phyloP scores from a whole-genome alignment of 1,284 basidiomycete species.

The Pseudozyma pruni region DNA sequence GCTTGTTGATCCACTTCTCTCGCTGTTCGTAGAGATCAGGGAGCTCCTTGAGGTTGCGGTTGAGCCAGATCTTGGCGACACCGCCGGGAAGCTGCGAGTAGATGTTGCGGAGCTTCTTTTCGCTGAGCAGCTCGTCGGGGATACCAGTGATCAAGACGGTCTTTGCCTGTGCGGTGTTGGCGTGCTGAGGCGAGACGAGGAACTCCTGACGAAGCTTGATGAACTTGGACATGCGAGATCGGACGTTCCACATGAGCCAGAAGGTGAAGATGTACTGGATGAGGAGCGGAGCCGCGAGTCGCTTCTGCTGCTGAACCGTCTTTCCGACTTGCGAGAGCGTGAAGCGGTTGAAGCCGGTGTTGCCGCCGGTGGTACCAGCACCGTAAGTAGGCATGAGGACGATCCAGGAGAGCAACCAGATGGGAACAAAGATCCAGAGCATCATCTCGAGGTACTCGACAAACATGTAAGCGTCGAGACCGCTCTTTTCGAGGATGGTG shows the following conservation, averaged over 20 bases:
- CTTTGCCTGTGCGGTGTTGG: constrained; percentile 80
- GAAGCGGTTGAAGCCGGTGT: constrained; percentile 78
- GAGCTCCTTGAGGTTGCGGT: constrained; percentile 82
- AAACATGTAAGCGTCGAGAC: constrained; percentile 93
- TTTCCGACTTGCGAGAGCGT: constrained; percentile 78
- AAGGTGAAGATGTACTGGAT: constrained; percentile 66
- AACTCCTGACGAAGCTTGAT: constrained; percentile 83
- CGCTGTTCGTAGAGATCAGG: constrained; percentile 85
- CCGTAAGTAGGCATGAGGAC: constrained; percentile 75
- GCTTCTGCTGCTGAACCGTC: constrained; percentile 52
- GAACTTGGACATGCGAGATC: constrained; percentile 82
- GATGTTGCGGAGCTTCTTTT: constrained; percentile 76
- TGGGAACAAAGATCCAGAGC: constrained; percentile 81
- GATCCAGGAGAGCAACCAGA: constrained; percentile 69
- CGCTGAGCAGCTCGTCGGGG: constrained; percentile 78
- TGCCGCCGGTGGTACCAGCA: constrained; percentile 68
- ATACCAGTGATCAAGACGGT: constrained; percentile 90
- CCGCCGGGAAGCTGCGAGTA: constrained; percentile 84
- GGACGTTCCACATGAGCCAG: constrained; percentile 86
- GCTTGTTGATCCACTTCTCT: constrained; percentile 77
- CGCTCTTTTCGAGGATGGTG: constrained; percentile 73
- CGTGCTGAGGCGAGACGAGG: constrained; percentile 80
- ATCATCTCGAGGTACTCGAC: constrained; percentile 85
- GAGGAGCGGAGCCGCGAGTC: constrained; percentile 57
- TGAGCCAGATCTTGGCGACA: constrained; percentile 88